Conservation (phyloP, 177 flowering plant species). For the Vitis hybrid region DNA sequence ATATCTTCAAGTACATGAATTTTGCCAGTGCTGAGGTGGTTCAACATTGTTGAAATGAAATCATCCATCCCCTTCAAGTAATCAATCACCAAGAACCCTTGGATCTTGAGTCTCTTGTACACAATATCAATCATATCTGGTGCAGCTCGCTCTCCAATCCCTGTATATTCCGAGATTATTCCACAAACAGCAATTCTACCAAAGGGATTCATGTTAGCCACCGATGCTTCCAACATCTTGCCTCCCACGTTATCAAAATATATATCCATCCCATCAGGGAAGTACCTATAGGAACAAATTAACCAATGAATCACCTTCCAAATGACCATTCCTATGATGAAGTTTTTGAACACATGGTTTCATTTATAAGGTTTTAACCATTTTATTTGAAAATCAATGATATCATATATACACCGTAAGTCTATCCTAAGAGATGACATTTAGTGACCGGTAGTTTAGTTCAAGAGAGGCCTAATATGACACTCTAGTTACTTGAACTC, state of each 20-base stretch:
- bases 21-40: conserved; percentile 31
- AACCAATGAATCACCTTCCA: no score
- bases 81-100: conserved; percentile 55
- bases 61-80: conserved; percentile 26
- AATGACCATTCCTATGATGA: no score
- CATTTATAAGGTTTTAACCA: no score
- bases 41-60: conserved; percentile 33
- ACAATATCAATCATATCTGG: conserved; percentile 56
- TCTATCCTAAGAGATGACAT: no score
- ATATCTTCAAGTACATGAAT: conserved; percentile 53
- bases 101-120: conserved; percentile 55
- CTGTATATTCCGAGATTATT: conserved; percentile 60
- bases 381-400: no score
- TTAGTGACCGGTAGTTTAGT: no score
- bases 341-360: no score
- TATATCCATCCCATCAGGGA: conserved; percentile 76
- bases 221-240: conserved; percentile 71
- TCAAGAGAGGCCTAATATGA: no score
- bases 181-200: conserved; percentile 79
- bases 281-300: conserved; percentile 36
- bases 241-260: conserved; percentile 83
- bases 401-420: no score
- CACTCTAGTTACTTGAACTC: no score
- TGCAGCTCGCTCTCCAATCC: conserved; percentile 29
- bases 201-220: conserved; percentile 62